phyloP scores from a whole-genome alignment of 2,329 filamentous ascomycete species.

The Colletotrichum endophyticum region DNA sequence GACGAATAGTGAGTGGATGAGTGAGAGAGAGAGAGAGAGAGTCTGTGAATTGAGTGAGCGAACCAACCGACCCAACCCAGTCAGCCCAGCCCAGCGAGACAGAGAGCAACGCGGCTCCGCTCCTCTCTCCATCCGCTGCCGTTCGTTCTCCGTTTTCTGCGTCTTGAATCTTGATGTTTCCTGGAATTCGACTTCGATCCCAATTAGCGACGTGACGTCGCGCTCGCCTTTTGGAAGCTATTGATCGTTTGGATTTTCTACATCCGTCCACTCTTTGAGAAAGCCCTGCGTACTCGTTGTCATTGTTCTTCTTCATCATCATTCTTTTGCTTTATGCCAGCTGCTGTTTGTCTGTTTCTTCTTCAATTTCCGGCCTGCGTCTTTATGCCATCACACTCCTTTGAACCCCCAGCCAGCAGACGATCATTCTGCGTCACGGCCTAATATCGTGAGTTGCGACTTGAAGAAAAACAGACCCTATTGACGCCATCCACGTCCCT shows the following conservation, averaged over 20 bases:
- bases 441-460: background rate
- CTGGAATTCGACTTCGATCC: background rate
- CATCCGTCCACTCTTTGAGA: background rate
- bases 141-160: background rate
- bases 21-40: background rate
- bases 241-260: background rate
- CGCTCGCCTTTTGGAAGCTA: background rate
- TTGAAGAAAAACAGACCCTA: background rate
- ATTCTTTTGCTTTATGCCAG: background rate
- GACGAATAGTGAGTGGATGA: background rate
- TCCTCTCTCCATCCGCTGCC: background rate
- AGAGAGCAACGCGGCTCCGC: background rate
- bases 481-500: background rate
- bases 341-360: background rate
- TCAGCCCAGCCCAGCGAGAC: background rate
- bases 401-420: background rate
- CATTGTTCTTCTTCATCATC: background rate
- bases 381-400: background rate
- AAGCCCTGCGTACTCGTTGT: background rate
- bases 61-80: background rate
- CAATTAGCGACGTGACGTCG: background rate
- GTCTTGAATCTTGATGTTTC: background rate
- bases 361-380: background rate
- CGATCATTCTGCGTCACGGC: background rate
- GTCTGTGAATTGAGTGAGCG: background rate